A percentile compares a stretch with the other conserved stretches of the same genome.
These are phyloP conservation scores for Terana coerulea DNA, from an alignment of 768 basidiomycete genomes.

Conservation along the genomic window DNA sequence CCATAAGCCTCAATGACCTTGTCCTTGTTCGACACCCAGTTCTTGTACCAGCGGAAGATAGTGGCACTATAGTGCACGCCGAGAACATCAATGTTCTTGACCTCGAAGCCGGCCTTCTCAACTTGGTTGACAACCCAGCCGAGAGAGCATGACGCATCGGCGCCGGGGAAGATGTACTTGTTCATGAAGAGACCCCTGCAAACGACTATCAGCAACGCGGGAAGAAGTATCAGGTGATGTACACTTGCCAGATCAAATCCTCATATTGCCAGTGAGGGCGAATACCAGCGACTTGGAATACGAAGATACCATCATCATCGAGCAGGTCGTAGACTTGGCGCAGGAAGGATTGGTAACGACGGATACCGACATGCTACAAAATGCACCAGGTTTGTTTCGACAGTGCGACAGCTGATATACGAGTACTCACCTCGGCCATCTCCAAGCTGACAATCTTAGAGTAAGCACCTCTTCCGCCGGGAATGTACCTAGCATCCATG, in stretches of 20 bases:
- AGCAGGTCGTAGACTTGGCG: conserved; percentile 89
- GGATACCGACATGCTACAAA: conserved; percentile 85
- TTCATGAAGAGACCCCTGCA: conserved; percentile 93
- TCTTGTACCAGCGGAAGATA: conserved; percentile 89
- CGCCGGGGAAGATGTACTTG: conserved; percentile 98
- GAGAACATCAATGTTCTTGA: conserved; percentile 94
- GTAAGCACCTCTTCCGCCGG: conserved; percentile 68
- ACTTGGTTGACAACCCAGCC: conserved; percentile 91
- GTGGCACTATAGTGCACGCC: conserved; percentile 97
- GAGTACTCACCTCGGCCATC: conserved; percentile 82
- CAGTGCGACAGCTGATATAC: neutral
- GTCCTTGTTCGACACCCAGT: conserved; percentile 94
- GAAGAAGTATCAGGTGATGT: neutral
- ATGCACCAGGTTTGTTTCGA: neutral
- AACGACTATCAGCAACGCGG: neutral
- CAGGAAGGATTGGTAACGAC: conserved; percentile 87
- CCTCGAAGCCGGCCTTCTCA: conserved; percentile 91
- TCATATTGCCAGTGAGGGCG: conserved; percentile 98
- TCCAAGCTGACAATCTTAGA: conserved; percentile 95
- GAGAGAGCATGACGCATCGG: conserved; percentile 92
- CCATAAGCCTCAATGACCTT: conserved; percentile 88
- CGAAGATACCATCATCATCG: conserved; percentile 91
- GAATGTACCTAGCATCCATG: conserved; percentile 90
- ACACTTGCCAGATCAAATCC: conserved; percentile 82
- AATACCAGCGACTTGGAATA: conserved; percentile 96